Conservation (phyloP, 139 green algal genomes). For the Astrephomene gubernaculifera region DNA sequence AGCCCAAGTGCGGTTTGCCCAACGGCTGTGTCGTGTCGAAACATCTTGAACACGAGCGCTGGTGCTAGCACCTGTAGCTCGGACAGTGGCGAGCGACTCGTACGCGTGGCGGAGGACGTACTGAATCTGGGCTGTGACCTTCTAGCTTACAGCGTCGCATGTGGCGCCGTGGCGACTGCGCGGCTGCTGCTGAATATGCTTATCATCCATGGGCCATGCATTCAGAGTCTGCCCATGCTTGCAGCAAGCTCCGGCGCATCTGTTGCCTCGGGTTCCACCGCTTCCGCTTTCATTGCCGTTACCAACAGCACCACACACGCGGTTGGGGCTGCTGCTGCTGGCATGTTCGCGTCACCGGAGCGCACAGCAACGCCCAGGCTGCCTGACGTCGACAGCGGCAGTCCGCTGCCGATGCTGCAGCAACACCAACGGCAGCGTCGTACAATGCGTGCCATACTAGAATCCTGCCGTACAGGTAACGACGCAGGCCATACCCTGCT, state of each 20-base stretch:
- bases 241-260: too few relatives aligned
- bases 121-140: conserved; percentile 14
- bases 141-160: not conserved
- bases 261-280: not conserved
- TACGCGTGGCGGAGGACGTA: conserved; percentile 6
- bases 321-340: too few relatives aligned
- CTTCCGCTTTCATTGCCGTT: too few relatives aligned
- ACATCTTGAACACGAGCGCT: too few relatives aligned
- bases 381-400: too few relatives aligned
- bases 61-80: too few relatives aligned
- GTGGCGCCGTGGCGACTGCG: not conserved
- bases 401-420: too few relatives aligned
- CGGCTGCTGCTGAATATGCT: not conserved
- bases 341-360: too few relatives aligned
- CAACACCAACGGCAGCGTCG: too few relatives aligned
- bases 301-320: too few relatives aligned
- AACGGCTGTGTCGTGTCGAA: too few relatives aligned
- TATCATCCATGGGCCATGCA: not conserved
- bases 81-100: not conserved
- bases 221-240: not conserved
- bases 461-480: not conserved
- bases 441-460: not conserved
- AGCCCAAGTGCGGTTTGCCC: not conserved
- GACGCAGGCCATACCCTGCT: conserved; percentile 19
- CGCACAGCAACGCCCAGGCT: too few relatives aligned